Evolutionary conservation across 1,284 basidiomycete species (phyloP), one percentile per base, ranked within the genome.

Genomic region (Cutaneotrichosporon sp.): DNA sequence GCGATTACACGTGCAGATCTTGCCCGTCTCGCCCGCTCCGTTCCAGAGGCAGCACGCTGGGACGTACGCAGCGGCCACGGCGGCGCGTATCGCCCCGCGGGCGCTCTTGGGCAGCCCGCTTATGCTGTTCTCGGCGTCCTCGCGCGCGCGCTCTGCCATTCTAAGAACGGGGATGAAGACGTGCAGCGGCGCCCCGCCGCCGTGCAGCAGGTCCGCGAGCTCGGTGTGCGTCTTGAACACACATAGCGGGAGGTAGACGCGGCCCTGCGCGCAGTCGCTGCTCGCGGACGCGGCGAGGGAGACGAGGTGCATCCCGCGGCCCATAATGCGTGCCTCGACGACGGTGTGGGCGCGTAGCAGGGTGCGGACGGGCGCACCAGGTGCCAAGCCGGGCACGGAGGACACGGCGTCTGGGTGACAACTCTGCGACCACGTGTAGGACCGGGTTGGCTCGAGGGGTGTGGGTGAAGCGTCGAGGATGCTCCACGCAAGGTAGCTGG

Each of bases 401-500:
- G 38, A 8, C 45, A 54, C 24, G 22, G 42, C 38, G 4, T 53
- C 42, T 4, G 56, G 46, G 46, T 55, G 54, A 31, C 54, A 46
- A 29, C 27, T 20, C 42, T 53, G 36, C 0, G 66, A 52, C 68
- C 69, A 67, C 3, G 49, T 29, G 16, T 66, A 57, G 2, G 59
- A 50, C 6, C 67, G 59, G 16, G 71, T 64, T 1, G 72, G 72
- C 18, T 61, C 33, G 8, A 38, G 49, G 24, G 10, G 64, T 13
- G 38, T 60, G 31, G 24, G 33, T 11, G 16, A 60, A 1, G 49
- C 22, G 8, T 64, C 46, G 1, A 74, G 63, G 10, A 74, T 60
- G 5, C 77, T 74, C 78, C 80, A 82, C 16, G 80, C 72, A 33
- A 81, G 71, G 61, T 80, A 77, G 52, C 80, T 79, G 58, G 80